Base-by-base conservation (phyloP, 495 filamentous ascomycete genomes). In the Penicillium canescens region DNA sequence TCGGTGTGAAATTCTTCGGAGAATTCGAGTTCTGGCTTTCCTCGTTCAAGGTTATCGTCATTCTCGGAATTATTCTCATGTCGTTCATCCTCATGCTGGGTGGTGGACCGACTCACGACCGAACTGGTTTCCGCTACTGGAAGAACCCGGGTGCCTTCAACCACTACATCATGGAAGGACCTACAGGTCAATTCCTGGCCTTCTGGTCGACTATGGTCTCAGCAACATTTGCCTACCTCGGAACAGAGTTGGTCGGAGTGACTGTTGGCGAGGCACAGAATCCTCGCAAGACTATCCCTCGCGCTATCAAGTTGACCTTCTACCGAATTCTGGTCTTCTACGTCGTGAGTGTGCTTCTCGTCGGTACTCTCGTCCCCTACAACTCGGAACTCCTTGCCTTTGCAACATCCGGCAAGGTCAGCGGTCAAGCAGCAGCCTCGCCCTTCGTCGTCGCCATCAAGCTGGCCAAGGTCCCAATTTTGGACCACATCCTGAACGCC, bases 311-410 rank as follows among this genome's bases (percentile, higher is more conserved):
- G 52, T 82, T 90, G 61, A 89, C 88, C 57, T 92, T 96, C 72
- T 92, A 83, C 75, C 87, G 91, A 42, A 92, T 96, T 65, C 60
- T 87, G 49, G 75, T 94, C 67, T 95, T 96, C 76, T 96, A 94
- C 72, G 61, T 81, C 8, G 59, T 82, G 33, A 76, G 70, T 21
- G 78, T 82, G 4, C 59, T 84, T 4, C 69, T 83, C 28, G 66
- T 86, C 8, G 78, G 80, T 48, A 78, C 77, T 47, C 63, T 82
- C n/a, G 78, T 86, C 1, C 78, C 79, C 0, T 86, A 82, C 60
- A 69, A 86, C 63, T 74, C 70, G 24, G 0, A 64, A 78, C 57
- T 73, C 16, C 78, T 80, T 24, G 86, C 87, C 43, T 74, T 59
- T 3, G 23, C 12, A 31, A 9, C 7, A 1, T 13, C n/a, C 13